Base-by-base conservation (phyloP, 345 rosid genomes). In the Eucalyptus polybractea region DNA sequence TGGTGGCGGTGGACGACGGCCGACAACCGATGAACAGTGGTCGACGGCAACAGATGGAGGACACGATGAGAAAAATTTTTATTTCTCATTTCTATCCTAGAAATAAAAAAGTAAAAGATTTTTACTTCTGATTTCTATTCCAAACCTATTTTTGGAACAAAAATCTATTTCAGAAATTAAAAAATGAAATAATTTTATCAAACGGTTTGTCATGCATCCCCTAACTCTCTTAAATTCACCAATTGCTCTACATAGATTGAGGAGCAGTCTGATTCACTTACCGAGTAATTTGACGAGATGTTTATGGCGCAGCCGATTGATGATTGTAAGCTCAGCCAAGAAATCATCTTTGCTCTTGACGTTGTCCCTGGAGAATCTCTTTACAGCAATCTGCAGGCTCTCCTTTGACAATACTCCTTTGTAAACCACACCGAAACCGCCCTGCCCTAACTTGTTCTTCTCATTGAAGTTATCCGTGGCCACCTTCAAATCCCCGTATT, bases 401-500 rank as follows among this genome's bases (percentile, higher is more conserved):
- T 5, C 44, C 11, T 37, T 19, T 17, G 72, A 42, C 29, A 92
- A 33, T 17, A 89, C 42, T 21, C 95, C 96, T 91, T 83, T 91
- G 88, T 93, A 93, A 44, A 94, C 95, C 49, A 93, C 91, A 14
- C 94, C 94, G 67, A 93, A 93, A 56, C 96, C 94, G 31, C 96
- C 96, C 89, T 93, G 93, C 0, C 95, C 96, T 6, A 93, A 93
- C 91, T 80, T 93, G 91, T 88, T 89, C 22, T 91, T 92, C 80
- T 91, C 92, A 40, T 92, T 60, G 44, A 94, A 94, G 33, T 91
- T 86, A 58, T 89, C 88, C 1, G 94, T 93, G 1, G 94, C 96
- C 56, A 60, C 91, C 90, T 93, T 93, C 89, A 94, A 80, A 50
- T 91, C 94, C 88, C 89, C 87, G 45, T 88, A 93, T 90, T 87